Conservation (phyloP, 73 alveolate species). For the Paramecium sonneborni region DNA sequence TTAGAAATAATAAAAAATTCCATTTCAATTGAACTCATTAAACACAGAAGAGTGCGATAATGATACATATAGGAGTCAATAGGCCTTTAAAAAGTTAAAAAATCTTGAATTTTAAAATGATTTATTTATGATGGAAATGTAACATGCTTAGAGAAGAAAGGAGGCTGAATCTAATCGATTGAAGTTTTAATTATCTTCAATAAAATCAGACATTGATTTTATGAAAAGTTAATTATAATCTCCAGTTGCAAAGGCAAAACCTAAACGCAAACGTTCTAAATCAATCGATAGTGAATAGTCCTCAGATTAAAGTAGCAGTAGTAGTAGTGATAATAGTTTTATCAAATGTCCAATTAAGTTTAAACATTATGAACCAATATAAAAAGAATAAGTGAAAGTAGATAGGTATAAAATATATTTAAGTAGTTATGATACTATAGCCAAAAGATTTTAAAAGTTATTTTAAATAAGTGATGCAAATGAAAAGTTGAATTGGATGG, state of each 20-base stretch:
- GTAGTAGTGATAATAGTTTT: slow-evolving; percentile 1
- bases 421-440: not conserved
- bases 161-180: not conserved
- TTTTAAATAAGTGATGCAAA: not conserved
- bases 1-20: not conserved
- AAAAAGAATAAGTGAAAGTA: not conserved
- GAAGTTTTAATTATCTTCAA: not conserved
- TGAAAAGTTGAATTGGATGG: slow-evolving; percentile 1
- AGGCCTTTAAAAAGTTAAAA: not conserved
- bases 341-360: slow-evolving; percentile 19
- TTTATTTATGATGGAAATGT: slow-evolving; percentile 8
- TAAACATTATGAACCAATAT: not conserved
- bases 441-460: not conserved
- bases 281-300: not conserved
- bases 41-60: not conserved
- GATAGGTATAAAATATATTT: not conserved
- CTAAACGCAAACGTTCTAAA: not conserved
- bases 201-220: slow-evolving; percentile 5
- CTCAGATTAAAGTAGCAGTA: not conserved
- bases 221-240: not conserved
- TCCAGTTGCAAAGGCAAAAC: not conserved
- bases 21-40: not conserved
- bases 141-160: not conserved
- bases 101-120: slow-evolving; percentile 10
- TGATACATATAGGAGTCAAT: not conserved